Evolutionary conservation across 2,329 filamentous ascomycete genomes (phyloP).

Genomic region (Ilyonectria robusta): DNA sequence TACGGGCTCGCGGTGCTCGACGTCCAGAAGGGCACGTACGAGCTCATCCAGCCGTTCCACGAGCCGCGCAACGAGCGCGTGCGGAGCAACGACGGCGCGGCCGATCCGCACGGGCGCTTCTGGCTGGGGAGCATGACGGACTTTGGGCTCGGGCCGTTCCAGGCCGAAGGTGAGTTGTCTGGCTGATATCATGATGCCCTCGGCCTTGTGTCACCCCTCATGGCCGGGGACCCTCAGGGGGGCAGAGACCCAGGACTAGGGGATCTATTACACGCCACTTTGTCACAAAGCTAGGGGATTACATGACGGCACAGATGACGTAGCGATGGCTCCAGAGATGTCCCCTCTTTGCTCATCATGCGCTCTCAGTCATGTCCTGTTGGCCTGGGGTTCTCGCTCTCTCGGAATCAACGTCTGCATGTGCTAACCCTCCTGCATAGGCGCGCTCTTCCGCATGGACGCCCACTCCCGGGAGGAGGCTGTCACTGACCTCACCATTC

Average conservation of each 20-base stretch:
- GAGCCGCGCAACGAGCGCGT: conserved; percentile 65
- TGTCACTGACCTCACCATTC: conserved; percentile 78
- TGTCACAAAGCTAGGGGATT: conserved; percentile 24
- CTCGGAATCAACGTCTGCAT: neutral
- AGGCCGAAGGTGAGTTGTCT: conserved; percentile 67
- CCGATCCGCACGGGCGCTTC: conserved; percentile 85
- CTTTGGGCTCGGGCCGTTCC: conserved; percentile 68
- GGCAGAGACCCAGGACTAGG: too few relatives aligned
- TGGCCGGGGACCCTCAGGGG: too few relatives aligned
- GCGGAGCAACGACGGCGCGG: conserved; percentile 85
- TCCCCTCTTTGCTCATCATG: too few relatives aligned
- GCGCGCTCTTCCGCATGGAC: conserved; percentile 80
- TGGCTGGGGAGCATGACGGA: conserved; percentile 93
- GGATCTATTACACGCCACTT: too few relatives aligned
- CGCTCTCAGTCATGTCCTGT: neutral
- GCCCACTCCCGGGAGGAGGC: conserved; percentile 72
- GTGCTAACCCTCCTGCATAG: conserved; percentile 57
- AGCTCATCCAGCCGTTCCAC: conserved; percentile 67
- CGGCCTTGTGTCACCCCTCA: conserved; percentile 30
- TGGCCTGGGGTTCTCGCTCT: neutral
- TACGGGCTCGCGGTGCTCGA: conserved; percentile 85
- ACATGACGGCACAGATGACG: neutral
- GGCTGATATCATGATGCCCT: conserved; percentile 4
- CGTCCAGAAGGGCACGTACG: conserved; percentile 68
- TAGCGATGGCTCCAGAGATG: too few relatives aligned